A percentile compares a stretch with the other conserved stretches of the same genome.
Conservation (phyloP, 116 monocot species). For the Zostera marina region DNA sequence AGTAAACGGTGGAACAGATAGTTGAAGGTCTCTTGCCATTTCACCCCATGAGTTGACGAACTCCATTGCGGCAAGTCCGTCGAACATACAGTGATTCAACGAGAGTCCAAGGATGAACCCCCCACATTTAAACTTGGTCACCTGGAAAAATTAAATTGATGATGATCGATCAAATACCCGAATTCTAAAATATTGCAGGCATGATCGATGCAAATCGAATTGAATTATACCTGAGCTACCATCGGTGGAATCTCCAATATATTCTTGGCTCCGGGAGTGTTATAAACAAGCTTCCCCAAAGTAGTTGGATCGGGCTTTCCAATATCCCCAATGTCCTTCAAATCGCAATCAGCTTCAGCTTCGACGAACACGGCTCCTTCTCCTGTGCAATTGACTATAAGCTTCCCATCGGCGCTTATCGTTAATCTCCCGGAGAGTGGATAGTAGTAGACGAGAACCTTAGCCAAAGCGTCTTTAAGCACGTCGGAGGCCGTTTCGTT, state of each 20-base stretch:
- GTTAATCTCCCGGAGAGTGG: slow-evolving; percentile 21
- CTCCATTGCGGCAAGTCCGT: slow-evolving; percentile 74
- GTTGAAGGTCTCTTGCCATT: slow-evolving; percentile 38
- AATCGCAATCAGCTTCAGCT: slow-evolving; percentile 8
- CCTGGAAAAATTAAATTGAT: slow-evolving; percentile 1
- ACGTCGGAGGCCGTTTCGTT: slow-evolving; percentile 9
- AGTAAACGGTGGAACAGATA: slow-evolving; percentile 45
- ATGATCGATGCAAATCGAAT: no score
- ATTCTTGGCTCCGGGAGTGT: slow-evolving; percentile 12
- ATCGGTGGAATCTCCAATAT: slow-evolving; percentile 16
- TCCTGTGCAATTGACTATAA: slow-evolving; percentile 19
- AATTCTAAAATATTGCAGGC: no score
- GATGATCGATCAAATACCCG: no score
- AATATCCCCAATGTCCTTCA: slow-evolving; percentile 16
- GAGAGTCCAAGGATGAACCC: slow-evolving; percentile 65
- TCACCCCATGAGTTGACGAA: slow-evolving; percentile 88
- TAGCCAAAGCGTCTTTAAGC: slow-evolving; percentile 11
- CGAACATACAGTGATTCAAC: slow-evolving; percentile 95
- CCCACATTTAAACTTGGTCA: slow-evolving; percentile 78
- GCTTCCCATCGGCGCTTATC: slow-evolving; percentile 14
- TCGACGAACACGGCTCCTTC: slow-evolving; percentile 23
- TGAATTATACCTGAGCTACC: slow-evolving; percentile 12
- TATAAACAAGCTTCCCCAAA: slow-evolving; percentile 16
- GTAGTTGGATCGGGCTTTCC: slow-evolving; percentile 5
- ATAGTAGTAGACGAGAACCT: slow-evolving; percentile 19